phyloP scores from a whole-genome alignment of 2,329 filamentous ascomycete species.

The Talaromyces sp. region DNA sequence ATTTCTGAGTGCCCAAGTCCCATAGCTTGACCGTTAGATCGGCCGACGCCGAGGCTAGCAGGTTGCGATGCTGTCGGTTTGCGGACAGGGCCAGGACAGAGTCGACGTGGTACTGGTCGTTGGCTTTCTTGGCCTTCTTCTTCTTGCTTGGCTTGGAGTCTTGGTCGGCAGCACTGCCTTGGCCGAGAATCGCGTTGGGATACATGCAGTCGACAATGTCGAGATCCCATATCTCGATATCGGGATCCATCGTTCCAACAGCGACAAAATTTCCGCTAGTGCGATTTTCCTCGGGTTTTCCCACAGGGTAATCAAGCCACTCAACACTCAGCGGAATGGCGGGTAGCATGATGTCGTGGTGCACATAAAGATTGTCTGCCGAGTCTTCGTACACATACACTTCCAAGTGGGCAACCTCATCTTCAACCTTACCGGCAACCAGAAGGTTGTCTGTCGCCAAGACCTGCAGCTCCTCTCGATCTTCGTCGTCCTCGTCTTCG shows the following conservation, averaged over 20 bases:
- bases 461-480: conserved; percentile 90
- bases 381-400: conserved; percentile 96
- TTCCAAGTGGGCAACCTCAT: conserved; percentile 93
- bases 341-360: conserved; percentile 98
- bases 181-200: conserved; percentile 89
- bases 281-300: conserved; percentile 61
- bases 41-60: conserved; percentile 89
- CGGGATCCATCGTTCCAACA: conserved; percentile 93
- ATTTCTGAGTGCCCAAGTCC: conserved; percentile 88
- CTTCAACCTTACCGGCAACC: conserved; percentile 88
- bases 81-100: conserved; percentile 85
- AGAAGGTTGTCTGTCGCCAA: conserved; percentile 89
- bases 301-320: conserved; percentile 90
- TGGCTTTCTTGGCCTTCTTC: conserved; percentile 67
- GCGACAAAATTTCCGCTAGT: conserved; percentile 85
- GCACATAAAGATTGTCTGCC: conserved; percentile 94
- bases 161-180: conserved; percentile 51
- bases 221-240: conserved; percentile 97
- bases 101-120: conserved; percentile 90
- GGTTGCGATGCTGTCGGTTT: conserved; percentile 88
- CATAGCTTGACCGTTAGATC: conserved; percentile 97
- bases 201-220: conserved; percentile 98
- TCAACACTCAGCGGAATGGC: conserved; percentile 93
- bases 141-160: conserved; percentile 53
- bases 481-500: conserved; percentile 75